phyloP scores from a whole-genome alignment of 345 rosid species.

The Draba incana region DNA sequence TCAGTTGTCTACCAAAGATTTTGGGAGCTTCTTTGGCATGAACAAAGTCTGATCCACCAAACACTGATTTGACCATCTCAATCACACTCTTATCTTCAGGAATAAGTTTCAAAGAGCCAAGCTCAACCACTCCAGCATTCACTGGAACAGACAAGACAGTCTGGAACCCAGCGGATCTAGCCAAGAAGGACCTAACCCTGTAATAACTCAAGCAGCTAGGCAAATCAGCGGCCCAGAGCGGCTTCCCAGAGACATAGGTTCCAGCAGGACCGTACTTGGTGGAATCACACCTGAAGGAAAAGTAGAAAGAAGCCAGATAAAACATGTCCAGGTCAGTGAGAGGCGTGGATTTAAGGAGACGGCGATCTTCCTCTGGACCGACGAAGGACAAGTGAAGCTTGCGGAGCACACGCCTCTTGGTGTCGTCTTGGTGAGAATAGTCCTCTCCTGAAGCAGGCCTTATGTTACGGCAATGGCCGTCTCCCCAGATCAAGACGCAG shows the following conservation, averaged over 20 bases:
- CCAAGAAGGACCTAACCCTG: constrained; percentile 70
- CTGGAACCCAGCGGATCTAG: constrained; percentile 76
- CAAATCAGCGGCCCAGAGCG: constrained; percentile 68
- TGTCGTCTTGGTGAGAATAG: constrained; percentile 54
- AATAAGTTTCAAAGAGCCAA: constrained; percentile 68
- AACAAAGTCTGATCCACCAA: constrained; percentile 61
- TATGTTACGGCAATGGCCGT: constrained; percentile 61
- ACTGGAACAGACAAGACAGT: constrained; percentile 73
- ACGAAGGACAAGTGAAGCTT: constrained; percentile 66
- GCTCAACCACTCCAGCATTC: constrained; percentile 83
- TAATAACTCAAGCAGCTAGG: constrained; percentile 60
- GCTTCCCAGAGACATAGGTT: constrained; percentile 57
- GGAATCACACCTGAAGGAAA: constrained; percentile 64
- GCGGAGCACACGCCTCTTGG: constrained; percentile 65
- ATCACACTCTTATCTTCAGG: constrained; percentile 62
- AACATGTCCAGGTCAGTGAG: constrained; percentile 78
- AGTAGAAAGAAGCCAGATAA: constrained; percentile 68
- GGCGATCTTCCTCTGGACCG: constrained; percentile 49
- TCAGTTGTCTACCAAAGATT: constrained; percentile 84
- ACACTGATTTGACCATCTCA: constrained; percentile 61
- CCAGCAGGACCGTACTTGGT: constrained; percentile 59
- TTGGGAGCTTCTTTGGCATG: constrained; percentile 68
- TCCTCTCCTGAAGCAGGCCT: constrained; percentile 45
- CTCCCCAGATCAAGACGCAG: constrained; percentile 77
- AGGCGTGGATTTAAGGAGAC: constrained; percentile 45